These are phyloP conservation scores for Umbilicaria muhlenbergii DNA, from an alignment of 495 filamentous ascomycete genomes.

Conservation along the genomic window DNA sequence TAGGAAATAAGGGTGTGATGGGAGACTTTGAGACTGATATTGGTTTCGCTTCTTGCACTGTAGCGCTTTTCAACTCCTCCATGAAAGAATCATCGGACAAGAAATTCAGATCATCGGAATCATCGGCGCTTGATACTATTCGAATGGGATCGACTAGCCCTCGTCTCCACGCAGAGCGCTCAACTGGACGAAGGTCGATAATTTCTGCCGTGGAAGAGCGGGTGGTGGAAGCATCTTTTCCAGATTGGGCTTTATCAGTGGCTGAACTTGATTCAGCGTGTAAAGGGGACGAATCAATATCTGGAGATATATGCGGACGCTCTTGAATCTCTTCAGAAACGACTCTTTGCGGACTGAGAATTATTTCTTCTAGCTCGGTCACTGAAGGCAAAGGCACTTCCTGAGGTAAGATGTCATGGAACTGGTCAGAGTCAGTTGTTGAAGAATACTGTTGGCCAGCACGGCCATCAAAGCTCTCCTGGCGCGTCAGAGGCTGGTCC, in stretches of 20 bases:
- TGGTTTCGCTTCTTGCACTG: slow-evolving; percentile 68
- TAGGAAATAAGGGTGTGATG: slow-evolving; percentile 47
- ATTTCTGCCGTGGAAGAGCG: background rate
- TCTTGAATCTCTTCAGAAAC: background rate
- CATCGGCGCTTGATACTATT: slow-evolving; percentile 32
- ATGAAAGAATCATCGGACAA: slow-evolving; percentile 77
- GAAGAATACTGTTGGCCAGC: too few species aligned
- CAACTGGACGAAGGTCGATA: background rate
- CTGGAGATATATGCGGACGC: too few species aligned
- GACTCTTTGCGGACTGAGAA: slow-evolving; percentile 1
- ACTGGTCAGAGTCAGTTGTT: too few species aligned
- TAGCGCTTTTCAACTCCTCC: slow-evolving; percentile 74
- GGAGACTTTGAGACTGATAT: slow-evolving; percentile 77
- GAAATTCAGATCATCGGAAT: slow-evolving; percentile 46
- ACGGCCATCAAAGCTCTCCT: too few species aligned
- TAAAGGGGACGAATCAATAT: too few species aligned
- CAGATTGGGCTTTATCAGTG: too few species aligned
- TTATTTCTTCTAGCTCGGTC: slow-evolving; percentile 7
- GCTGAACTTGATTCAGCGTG: too few species aligned
- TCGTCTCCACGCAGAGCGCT: background rate
- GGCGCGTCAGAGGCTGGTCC: too few species aligned
- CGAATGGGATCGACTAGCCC: slow-evolving; percentile 15
- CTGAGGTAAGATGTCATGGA: background rate
- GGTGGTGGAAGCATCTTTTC: background rate
- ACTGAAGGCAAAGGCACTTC: slow-evolving; percentile 7